These are phyloP conservation scores for Geotrichum histeridarum DNA, from an alignment of 1,139 yeast species.

Conservation along the genomic window DNA sequence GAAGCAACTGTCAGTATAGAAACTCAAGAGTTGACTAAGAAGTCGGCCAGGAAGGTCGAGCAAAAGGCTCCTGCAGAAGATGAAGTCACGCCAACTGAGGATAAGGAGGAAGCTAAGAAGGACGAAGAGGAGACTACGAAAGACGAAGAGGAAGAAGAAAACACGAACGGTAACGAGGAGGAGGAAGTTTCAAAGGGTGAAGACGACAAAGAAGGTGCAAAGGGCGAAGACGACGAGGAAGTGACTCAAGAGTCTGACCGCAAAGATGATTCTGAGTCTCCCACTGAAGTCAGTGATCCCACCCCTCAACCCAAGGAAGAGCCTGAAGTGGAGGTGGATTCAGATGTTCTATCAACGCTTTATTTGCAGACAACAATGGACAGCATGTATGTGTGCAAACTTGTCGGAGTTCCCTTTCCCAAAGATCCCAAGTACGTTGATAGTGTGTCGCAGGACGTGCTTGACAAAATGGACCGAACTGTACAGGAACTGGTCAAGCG, in stretches of 20 bases:
- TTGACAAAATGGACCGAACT: not conserved
- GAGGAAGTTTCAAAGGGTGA: slow-evolving; percentile 2
- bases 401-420: slow-evolving; percentile 3
- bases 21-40: not conserved
- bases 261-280: not conserved
- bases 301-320: not conserved
- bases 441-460: not conserved
- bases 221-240: not conserved
- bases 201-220: not conserved
- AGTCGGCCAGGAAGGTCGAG: not conserved
- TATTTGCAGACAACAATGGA: not conserved
- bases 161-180: not conserved
- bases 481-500: slow-evolving; percentile 8
- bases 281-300: too few relatives aligned
- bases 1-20: not conserved
- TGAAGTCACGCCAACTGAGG: not conserved
- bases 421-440: not conserved
- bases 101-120: not conserved
- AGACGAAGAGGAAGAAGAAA: not conserved
- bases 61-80: not conserved
- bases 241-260: not conserved
- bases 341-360: not conserved
- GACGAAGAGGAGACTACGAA: not conserved
- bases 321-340: not conserved
- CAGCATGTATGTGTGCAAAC: not conserved